phyloP scores from a whole-genome alignment of 352 stramenopile species.

The Sclerospora graminicola region DNA sequence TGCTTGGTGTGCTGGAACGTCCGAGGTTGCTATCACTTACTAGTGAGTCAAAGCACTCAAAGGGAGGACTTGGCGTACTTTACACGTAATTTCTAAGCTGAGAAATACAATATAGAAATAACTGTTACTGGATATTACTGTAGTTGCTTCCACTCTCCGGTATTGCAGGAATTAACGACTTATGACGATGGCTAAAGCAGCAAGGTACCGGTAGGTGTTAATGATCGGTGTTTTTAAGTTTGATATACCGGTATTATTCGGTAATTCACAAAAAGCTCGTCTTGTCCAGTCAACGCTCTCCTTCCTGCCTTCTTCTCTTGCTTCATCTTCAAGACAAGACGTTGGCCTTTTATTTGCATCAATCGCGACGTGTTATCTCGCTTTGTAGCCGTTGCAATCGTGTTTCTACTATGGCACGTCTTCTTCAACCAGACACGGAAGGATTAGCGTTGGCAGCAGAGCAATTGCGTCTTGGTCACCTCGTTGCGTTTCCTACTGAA shows the following conservation, averaged over 20 bases:
- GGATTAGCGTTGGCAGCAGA: slow-evolving; percentile 44
- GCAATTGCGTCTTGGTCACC: slow-evolving; percentile 58
- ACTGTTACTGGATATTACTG: too few species aligned
- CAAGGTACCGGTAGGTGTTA: too few species aligned
- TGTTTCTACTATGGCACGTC: slow-evolving; percentile 24
- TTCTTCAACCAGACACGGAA: slow-evolving; percentile 33
- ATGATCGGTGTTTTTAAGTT: too few species aligned
- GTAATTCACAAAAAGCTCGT: too few species aligned
- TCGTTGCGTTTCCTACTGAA: slow-evolving; percentile 97
- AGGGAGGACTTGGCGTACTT: slow-evolving; percentile 26
- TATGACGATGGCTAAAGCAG: too few species aligned
- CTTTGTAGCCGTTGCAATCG: slow-evolving; percentile 8
- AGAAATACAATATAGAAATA: too few species aligned
- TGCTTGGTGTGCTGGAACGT: slow-evolving; percentile 27
- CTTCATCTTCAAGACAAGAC: slow-evolving; percentile 6
- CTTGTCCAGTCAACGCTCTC: too few species aligned
- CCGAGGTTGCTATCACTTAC: slow-evolving; percentile 23
- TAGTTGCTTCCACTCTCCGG: too few species aligned
- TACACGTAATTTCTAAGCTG: too few species aligned
- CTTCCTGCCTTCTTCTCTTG: too few species aligned
- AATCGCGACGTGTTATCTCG: slow-evolving; percentile 4
- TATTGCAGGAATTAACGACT: too few species aligned
- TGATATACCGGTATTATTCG: too few species aligned
- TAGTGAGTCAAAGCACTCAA: not conserved
- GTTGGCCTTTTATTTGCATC: slow-evolving; percentile 1